Percentiles rank a stretch among this genome's conserved stretches.
Evolutionary conservation across 179 eudicot species (phyloP).

Genomic region (Sideroxylon spinosum): DNA sequence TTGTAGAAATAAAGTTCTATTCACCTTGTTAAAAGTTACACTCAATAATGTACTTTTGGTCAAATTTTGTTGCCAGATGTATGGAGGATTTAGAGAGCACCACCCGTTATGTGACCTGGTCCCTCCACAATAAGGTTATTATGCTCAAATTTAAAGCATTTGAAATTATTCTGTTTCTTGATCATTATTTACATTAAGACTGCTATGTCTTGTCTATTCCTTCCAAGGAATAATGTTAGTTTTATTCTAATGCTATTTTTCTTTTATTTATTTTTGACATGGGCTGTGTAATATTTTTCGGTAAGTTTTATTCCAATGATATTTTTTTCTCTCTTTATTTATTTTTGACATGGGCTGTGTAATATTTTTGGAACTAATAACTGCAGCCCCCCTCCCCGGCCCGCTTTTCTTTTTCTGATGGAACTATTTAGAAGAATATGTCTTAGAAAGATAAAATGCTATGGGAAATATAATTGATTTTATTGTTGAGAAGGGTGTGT

Average conservation of each 20-base stretch:
- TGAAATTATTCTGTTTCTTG: neutral
- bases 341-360: neutral
- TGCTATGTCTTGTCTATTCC: neutral
- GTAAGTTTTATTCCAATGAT: too few relatives aligned
- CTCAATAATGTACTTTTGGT: constrained; percentile 1
- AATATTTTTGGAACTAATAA: neutral
- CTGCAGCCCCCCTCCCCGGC: neutral
- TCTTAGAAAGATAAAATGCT: neutral
- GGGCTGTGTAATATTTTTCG: neutral
- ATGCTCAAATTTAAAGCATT: neutral
- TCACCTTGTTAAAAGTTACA: neutral
- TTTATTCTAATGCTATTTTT: neutral
- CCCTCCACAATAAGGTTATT: constrained; percentile 91
- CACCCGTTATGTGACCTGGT: constrained; percentile 95
- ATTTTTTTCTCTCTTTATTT: too few relatives aligned
- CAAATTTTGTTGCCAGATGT: constrained; percentile 47
- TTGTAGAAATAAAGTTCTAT: neutral
- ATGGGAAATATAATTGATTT: neutral
- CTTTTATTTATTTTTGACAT: neutral
- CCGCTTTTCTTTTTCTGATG: neutral
- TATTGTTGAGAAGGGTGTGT: neutral
- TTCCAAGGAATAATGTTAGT: neutral
- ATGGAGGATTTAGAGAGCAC: constrained; percentile 97
- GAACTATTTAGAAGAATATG: neutral
- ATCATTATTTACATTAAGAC: neutral